Evolutionary conservation across 2,329 filamentous ascomycete species (phyloP).

Genomic region (Niveomyces coronatus): DNA sequence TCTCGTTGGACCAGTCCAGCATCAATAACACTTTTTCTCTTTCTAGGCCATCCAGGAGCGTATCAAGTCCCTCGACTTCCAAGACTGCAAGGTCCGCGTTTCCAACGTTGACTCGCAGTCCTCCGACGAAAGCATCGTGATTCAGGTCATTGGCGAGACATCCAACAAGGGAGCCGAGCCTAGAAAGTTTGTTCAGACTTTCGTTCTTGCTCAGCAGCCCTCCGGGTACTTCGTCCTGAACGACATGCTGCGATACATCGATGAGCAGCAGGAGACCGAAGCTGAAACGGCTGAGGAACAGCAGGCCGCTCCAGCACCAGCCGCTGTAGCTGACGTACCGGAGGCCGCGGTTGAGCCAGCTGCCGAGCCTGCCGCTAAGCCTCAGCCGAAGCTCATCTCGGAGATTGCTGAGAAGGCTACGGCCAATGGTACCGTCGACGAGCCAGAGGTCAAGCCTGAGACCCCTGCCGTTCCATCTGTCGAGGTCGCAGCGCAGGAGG

Average conservation of each 20-base stretch:
- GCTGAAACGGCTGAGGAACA: conserved; percentile 29
- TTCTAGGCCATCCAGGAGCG: conserved; percentile 83
- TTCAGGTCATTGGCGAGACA: conserved; percentile 96
- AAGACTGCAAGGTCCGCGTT: conserved; percentile 96
- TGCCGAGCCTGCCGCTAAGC: conserved; percentile 15
- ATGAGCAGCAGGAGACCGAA: conserved; percentile 71
- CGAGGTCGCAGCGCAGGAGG: conserved; percentile 32
- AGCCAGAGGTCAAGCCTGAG: conserved; percentile 27
- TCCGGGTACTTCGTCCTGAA: conserved; percentile 98
- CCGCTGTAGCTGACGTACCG: conserved; percentile 18
- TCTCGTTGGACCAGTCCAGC: not conserved
- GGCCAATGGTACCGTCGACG: conserved; percentile 10
- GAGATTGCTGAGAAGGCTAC: conserved; percentile 21
- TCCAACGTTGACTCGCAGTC: conserved; percentile 96
- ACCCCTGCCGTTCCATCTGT: conserved; percentile 9
- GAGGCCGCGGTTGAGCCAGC: conserved; percentile 20
- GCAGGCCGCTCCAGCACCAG: conserved; percentile 24
- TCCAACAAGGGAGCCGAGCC: conserved; percentile 87
- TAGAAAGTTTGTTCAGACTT: conserved; percentile 96
- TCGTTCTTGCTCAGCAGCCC: conserved; percentile 89
- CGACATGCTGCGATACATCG: conserved; percentile 92
- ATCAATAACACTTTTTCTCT: not conserved
- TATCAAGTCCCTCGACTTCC: conserved; percentile 86
- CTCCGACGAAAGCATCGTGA: conserved; percentile 86
- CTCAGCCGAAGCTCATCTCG: conserved; percentile 11